Conservation (phyloP, 306 rosid species). For the Trichosanthes cucumerina region DNA sequence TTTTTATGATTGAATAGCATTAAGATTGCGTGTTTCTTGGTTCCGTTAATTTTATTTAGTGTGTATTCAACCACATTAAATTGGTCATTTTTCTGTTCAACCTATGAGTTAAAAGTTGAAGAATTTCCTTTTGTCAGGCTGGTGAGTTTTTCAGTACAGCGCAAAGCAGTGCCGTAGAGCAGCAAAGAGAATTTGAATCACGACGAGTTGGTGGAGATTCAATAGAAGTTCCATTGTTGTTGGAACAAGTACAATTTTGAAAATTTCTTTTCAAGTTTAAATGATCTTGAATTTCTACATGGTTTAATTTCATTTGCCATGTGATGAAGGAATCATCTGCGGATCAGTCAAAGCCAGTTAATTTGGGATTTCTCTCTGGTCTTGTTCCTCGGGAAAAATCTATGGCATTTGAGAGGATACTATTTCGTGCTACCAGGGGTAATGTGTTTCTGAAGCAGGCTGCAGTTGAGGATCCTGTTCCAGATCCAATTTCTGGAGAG, state of each 20-base stretch:
- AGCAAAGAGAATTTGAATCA: conserved; percentile 44
- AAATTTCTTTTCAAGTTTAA: neutral
- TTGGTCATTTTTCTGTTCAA: neutral
- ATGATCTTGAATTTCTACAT: conserved; percentile 16
- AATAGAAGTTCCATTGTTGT: conserved; percentile 68
- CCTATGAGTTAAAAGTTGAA: neutral
- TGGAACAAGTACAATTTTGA: conserved; percentile 12
- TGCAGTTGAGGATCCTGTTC: conserved; percentile 35
- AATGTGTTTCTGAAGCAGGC: conserved; percentile 39
- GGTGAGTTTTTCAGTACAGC: conserved; percentile 59
- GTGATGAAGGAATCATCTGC: conserved; percentile 45
- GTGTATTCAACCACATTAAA: neutral
- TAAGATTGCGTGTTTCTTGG: neutral
- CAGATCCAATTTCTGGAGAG: conserved; percentile 46
- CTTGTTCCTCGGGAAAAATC: conserved; percentile 44
- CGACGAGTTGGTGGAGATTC: conserved; percentile 38
- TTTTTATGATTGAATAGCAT: neutral
- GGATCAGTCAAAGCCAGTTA: conserved; percentile 52
- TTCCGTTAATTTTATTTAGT: neutral
- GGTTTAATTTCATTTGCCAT: conserved; percentile 21
- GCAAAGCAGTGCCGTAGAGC: conserved; percentile 41
- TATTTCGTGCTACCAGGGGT: conserved; percentile 60
- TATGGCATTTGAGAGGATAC: conserved; percentile 55
- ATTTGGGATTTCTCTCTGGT: conserved; percentile 45
- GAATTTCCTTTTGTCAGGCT: conserved; percentile 33